Conservation (phyloP, 768 basidiomycete species). For the Neoboletus magnificus region DNA sequence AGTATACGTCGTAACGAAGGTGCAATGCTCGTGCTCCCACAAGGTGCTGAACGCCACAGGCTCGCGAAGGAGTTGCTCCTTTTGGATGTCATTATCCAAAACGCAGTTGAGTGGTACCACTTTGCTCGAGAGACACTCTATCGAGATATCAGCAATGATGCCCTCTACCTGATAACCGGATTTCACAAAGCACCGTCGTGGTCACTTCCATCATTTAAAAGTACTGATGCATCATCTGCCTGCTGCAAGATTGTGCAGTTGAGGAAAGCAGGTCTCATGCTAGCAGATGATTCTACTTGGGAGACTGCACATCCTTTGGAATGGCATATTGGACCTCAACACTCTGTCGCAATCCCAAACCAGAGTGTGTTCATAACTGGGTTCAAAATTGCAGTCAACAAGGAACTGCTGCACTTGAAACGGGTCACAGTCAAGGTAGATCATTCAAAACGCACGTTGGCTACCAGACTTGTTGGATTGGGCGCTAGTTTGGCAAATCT, state of each 20-base stretch:
- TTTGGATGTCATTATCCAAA: not conserved
- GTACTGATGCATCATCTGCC: not conserved
- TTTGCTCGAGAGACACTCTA: not conserved
- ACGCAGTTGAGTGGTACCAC: not conserved
- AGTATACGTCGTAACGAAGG: not conserved
- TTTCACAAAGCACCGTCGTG: not conserved
- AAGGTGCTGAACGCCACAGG: not conserved
- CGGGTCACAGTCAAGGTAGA: not conserved
- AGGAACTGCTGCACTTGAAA: not conserved
- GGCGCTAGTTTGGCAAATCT: not conserved
- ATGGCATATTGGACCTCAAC: not conserved
- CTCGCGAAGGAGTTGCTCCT: not conserved
- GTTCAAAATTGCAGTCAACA: slow-evolving; percentile 7
- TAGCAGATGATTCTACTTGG: not conserved
- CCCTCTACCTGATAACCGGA: not conserved
- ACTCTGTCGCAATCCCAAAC: not conserved
- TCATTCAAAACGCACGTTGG: not conserved
- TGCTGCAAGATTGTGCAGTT: not conserved
- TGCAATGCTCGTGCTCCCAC: not conserved
- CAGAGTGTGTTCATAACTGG: slow-evolving; percentile 15
- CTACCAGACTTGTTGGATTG: not conserved
- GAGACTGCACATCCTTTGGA: not conserved
- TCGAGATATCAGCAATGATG: not conserved
- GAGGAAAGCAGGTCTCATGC: not conserved
- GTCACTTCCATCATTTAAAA: not conserved